A percentile compares a stretch with the other conserved stretches of the same genome.
Conservation (phyloP, 306 rosid genomes). For the Cucumis cinereus region DNA sequence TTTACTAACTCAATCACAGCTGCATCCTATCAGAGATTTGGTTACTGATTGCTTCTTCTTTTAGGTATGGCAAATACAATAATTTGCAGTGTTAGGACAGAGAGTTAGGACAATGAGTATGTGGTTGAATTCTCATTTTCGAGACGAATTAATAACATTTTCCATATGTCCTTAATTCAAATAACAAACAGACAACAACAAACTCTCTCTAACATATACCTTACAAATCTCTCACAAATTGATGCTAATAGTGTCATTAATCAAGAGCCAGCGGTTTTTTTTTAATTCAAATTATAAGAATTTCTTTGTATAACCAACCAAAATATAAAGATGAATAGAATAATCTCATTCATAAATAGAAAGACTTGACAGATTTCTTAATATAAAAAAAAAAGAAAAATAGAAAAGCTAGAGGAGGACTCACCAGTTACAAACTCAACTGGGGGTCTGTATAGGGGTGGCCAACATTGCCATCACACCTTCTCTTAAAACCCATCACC, state of each 20-base stretch:
- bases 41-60: not conserved
- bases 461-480: slow-evolving; percentile 68
- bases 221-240: not conserved
- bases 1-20: not conserved
- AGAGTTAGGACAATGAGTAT: not conserved
- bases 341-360: slow-evolving; percentile 2
- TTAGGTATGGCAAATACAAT: not conserved
- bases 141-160: not conserved
- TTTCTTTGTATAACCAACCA: not conserved
- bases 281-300: not conserved
- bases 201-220: not conserved
- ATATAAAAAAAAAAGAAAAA: not conserved
- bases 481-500: slow-evolving; percentile 41
- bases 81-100: not conserved
- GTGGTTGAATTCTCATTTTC: not conserved
- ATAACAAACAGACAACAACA: not conserved
- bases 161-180: not conserved
- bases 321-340: not conserved
- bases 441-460: slow-evolving; percentile 54
- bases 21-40: not conserved
- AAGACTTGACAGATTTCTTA: not conserved
- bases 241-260: not conserved
- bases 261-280: not conserved
- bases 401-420: slow-evolving; percentile 14
- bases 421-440: slow-evolving; percentile 31